Evolutionary conservation across 805 yeast species (phyloP).

Genomic region (Kuraishia ogatae): DNA sequence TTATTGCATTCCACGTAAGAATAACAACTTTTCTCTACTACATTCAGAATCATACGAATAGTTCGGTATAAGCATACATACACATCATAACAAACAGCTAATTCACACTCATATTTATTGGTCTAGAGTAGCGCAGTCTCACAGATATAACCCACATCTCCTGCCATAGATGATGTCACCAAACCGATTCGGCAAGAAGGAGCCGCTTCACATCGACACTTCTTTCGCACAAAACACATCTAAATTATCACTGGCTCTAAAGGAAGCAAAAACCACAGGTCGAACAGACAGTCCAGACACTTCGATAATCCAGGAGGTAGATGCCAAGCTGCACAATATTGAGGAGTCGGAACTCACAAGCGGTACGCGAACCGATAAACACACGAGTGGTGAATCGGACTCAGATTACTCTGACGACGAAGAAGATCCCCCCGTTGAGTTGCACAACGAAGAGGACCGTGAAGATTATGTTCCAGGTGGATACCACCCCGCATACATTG

Average conservation of each 20-base stretch:
- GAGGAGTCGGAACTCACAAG: constrained; percentile 12
- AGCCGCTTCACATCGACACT: background rate
- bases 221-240: constrained; percentile 10
- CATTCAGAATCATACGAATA: too few relatives aligned
- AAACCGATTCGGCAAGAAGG: background rate
- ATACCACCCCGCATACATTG: constrained; percentile 87
- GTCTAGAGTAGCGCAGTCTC: too few relatives aligned
- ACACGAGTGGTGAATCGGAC: constrained; percentile 17
- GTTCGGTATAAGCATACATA: too few relatives aligned
- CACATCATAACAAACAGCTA: too few relatives aligned
- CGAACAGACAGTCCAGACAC: constrained; percentile 10
- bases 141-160: too few relatives aligned
- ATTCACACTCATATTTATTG: too few relatives aligned
- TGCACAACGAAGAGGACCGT: constrained; percentile 69
- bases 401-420: constrained; percentile 24
- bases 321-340: constrained; percentile 15
- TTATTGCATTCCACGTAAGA: too few relatives aligned
- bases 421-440: constrained; percentile 23
- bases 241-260: constrained; percentile 20
- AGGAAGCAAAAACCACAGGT: constrained; percentile 9
- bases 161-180: background rate
- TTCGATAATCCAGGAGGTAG: constrained; percentile 17
- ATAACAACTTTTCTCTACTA: too few relatives aligned
- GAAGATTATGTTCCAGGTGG: constrained; percentile 91
- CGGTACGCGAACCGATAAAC: constrained; percentile 5